These are phyloP conservation scores for Lachnellula cervina DNA, from an alignment of 2,329 filamentous ascomycete genomes.

Conservation along the genomic window DNA sequence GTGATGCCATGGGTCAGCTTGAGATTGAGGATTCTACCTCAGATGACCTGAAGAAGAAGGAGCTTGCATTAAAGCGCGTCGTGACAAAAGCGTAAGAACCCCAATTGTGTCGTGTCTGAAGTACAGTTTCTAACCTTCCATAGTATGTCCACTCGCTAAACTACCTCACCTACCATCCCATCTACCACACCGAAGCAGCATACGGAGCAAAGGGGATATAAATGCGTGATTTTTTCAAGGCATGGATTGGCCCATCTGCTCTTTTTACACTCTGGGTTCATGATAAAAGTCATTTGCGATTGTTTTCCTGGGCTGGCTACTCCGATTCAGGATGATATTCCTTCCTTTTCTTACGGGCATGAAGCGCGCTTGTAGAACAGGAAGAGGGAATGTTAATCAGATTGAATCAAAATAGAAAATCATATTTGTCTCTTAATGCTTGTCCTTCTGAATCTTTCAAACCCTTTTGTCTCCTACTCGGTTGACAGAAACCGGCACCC, in stretches of 20 bases:
- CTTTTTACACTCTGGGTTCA: conserved; percentile 25
- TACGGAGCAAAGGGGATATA: conserved; percentile 23
- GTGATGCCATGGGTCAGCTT: conserved; percentile 94
- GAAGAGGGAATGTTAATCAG: conserved; percentile 28
- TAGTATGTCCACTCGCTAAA: conserved; percentile 78
- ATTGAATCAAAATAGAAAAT: conserved; percentile 14
- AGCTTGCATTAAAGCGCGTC: conserved; percentile 93
- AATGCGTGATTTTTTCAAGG: conserved; percentile 30
- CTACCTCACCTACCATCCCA: conserved; percentile 10
- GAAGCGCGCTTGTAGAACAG: conserved; percentile 33
- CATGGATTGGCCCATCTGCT: conserved; percentile 31
- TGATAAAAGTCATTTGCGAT: conserved; percentile 32
- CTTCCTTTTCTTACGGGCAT: conserved; percentile 29
- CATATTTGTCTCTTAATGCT: not conserved
- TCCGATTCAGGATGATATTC: conserved; percentile 16
- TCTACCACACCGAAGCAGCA: conserved; percentile 7
- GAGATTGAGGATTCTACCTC: conserved; percentile 88
- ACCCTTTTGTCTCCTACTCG: too few species aligned
- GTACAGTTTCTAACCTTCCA: not conserved
- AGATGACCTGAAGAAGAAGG: conserved; percentile 99
- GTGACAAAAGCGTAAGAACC: conserved; percentile 72
- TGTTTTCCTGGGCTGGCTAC: conserved; percentile 25
- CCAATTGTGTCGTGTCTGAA: not conserved
- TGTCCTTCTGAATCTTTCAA: not conserved
- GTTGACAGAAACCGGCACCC: too few species aligned